Base-by-base conservation (phyloP, 768 basidiomycete species). In the Phylloporus sp. region DNA sequence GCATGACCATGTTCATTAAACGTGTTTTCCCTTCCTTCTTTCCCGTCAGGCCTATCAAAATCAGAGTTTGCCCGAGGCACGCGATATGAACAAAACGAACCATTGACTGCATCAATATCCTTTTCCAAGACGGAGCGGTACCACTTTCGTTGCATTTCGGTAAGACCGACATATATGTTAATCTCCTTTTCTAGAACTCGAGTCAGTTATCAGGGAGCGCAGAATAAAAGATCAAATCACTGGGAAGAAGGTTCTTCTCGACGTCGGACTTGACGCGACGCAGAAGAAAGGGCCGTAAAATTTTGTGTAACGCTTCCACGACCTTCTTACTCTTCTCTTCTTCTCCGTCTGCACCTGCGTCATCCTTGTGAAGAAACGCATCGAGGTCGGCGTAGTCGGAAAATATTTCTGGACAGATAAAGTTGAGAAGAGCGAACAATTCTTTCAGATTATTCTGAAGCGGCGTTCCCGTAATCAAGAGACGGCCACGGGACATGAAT, bases 1-100 rank as follows among this genome's bases (percentile, higher is more conserved):
- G 97, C 97, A 98, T 98, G 54, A 98, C 97, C 79, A 99, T 94
- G 67, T 98, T 99, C 86, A 97, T 92, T 45, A 98, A 70, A 29
- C 95, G 76, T 5, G 95, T 97, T 74, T 98, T 99, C 49, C 95
- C 95, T 68, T 99, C 97, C 67, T 98, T 98, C 80, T 97, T 97
- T 8, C 95, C 93, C 2, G 91, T 91, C 28, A 94, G 74, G 35
- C 91, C 90, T 91, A 54, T 22, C 10, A 1, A 4, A 2, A 53
- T 49, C 32, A 53, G 41, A 44, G 28, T 20, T 26, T 41, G 23
- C n/a, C n/a, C n/a, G n/a, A 38, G 18, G 9, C 4, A 32, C 27
- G 1, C 11, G 9, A 43, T n/a, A 6, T 16, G 24, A 9, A 16
- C 12, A 26, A 16, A 27, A 67, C 79, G 39, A 52, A 83, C 94